Base-by-base conservation (phyloP, 2,329 filamentous ascomycete genomes). In the Dothistroma septosporum region DNA sequence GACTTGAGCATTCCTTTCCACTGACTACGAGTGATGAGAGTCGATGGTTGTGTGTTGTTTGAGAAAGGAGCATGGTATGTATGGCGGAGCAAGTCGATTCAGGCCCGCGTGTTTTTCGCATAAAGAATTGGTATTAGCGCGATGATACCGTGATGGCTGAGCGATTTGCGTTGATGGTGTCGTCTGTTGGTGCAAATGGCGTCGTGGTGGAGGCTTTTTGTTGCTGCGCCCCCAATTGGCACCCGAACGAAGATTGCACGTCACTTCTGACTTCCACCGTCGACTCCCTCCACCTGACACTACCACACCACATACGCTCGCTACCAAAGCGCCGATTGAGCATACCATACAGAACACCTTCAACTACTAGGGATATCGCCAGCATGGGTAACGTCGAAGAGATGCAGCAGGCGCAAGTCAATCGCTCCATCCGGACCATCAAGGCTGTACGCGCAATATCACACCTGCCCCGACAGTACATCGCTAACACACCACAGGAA, bases 371-470 rank as follows among this genome's bases (percentile, higher is more conserved):
- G 22, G 16, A 21, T 16, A 48, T 46, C 46, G 44, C 46, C 31
- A 61, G 9, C 28, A 75, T 75, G 73, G 66, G 68, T 32, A 64
- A 68, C 22, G 55, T 64, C 49, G 78, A 80, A 70, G 74, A 77
- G 63, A 77, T 81, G 73, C 77, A 73, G 62, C 77, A 79, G 61
- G 85, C 85, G 50, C 83, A 85, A 83, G 86, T 88, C 77, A 94
- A 93, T 80, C 86, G 91, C 78, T 92, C 91, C 73, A 85, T 96
- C 73, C 88, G 91, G 66, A 88, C 85, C 71, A 92, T 96, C 80
- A 92, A 91, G 79, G 91, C 88, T 73, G 91, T 92, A 80, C 69
- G 85, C 74, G 50, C 60, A 55, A 55, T 21, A 19, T 10, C 12
- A 22, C 31, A 37, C 28, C 28, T 24, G 55, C 56, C 53, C 52